These are phyloP conservation scores for Xeromyces bisporus DNA, from an alignment of 495 filamentous ascomycete genomes.

Conservation along the genomic window DNA sequence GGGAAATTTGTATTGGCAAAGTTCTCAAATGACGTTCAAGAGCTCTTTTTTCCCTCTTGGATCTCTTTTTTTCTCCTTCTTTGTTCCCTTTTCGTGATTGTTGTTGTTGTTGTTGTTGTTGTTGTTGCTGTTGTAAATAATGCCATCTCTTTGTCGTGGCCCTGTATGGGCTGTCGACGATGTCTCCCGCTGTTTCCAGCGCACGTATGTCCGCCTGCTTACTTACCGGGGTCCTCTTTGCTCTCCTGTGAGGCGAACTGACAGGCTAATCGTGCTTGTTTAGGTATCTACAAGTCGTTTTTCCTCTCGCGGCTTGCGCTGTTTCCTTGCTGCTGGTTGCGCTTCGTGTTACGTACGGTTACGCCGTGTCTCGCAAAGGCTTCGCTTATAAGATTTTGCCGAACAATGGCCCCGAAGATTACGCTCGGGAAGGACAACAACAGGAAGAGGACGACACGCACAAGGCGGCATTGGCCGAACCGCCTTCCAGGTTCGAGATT, in stretches of 20 bases:
- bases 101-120: too few relatives aligned
- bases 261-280: conserved; percentile 7
- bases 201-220: conserved; percentile 46
- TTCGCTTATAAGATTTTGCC: conserved; percentile 17
- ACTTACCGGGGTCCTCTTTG: neutral
- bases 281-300: conserved; percentile 70
- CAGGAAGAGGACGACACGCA: conserved; percentile 48
- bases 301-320: conserved; percentile 56
- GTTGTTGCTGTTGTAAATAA: too few relatives aligned
- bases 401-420: conserved; percentile 28
- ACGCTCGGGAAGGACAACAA: conserved; percentile 27
- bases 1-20: too few relatives aligned
- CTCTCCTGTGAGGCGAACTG: conserved; percentile 1
- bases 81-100: conserved; percentile 6
- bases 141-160: conserved; percentile 62
- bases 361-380: conserved; percentile 21
- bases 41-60: neutral
- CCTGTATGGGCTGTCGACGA: conserved; percentile 81
- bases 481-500: conserved; percentile 46
- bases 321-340: conserved; percentile 52
- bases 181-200: conserved; percentile 72
- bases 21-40: too few relatives aligned
- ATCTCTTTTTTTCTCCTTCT: conserved; percentile 2
- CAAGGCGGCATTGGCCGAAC: conserved; percentile 46
- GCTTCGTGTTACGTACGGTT: conserved; percentile 35